phyloP scores from a whole-genome alignment of 495 filamentous ascomycete species.

The Aspergillus conjunctus region DNA sequence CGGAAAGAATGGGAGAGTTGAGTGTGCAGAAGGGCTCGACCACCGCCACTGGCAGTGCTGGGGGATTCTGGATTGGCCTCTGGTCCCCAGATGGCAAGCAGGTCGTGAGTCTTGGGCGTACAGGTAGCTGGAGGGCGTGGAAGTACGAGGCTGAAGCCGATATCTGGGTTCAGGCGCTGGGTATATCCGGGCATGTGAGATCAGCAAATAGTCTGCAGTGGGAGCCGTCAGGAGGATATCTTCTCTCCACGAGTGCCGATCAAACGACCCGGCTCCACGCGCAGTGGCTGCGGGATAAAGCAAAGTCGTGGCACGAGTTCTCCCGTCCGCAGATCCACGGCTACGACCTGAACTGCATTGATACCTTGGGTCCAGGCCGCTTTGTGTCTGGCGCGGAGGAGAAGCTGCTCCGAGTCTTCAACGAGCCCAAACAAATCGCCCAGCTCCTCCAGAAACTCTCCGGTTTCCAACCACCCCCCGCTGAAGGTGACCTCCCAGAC shows the following conservation, averaged over 20 bases:
- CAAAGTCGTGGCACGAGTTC: constrained; percentile 87
- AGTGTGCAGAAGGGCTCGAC: constrained; percentile 92
- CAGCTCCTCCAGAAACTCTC: constrained; percentile 69
- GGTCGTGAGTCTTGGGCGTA: constrained; percentile 81
- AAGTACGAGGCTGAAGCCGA: constrained; percentile 54
- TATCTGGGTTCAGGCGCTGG: constrained; percentile 73
- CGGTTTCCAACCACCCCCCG: constrained; percentile 49
- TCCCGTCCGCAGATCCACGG: constrained; percentile 96
- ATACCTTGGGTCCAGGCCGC: constrained; percentile 63
- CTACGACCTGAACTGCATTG: constrained; percentile 95
- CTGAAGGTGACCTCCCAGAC: constrained; percentile 64
- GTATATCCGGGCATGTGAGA: constrained; percentile 81
- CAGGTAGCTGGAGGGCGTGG: constrained; percentile 93
- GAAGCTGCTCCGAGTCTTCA: constrained; percentile 93
- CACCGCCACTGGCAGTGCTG: constrained; percentile 91
- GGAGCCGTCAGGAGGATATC: constrained; percentile 79
- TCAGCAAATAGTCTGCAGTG: constrained; percentile 79
- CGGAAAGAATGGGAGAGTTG: constrained; percentile 85
- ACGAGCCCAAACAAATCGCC: constrained; percentile 83
- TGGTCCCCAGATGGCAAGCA: constrained; percentile 80
- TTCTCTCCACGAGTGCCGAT: constrained; percentile 86
- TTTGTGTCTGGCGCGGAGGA: constrained; percentile 98
- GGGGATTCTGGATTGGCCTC: constrained; percentile 93
- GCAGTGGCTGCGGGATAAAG: constrained; percentile 65
- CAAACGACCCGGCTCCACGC: constrained; percentile 94